Evolutionary conservation across 192 early-diverging fungal genomes (phyloP).

Genomic region (Geranomyces variabilis): DNA sequence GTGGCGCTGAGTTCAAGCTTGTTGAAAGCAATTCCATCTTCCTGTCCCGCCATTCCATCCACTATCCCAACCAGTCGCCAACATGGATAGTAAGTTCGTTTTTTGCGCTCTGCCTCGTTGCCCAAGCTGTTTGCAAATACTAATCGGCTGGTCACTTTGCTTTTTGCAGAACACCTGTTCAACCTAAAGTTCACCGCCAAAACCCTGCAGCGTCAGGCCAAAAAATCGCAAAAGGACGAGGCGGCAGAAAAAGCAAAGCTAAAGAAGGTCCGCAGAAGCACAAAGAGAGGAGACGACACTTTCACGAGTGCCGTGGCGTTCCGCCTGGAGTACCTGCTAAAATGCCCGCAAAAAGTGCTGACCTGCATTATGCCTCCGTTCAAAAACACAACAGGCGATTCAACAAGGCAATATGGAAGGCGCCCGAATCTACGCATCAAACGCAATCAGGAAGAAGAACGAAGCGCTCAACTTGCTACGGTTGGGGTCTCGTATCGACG

Average conservation of each 20-base stretch:
- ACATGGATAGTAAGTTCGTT: conserved; percentile 15
- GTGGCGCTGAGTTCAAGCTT: no score
- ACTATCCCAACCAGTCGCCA: no score
- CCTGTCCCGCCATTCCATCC: no score
- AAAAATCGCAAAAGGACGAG: conserved; percentile 86
- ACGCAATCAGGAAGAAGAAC: conserved; percentile 97
- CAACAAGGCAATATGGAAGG: conserved; percentile 91
- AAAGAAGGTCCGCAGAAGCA: conserved; percentile 70
- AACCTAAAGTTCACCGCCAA: conserved; percentile 83
- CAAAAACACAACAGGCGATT: conserved; percentile 66
- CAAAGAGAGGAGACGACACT: neutral
- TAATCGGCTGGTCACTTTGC: no score
- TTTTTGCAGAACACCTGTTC: conserved; percentile 23
- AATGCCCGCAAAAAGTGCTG: no score
- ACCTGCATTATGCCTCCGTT: no score
- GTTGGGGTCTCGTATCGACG: conserved; percentile 90
- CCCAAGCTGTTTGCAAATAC: neutral
- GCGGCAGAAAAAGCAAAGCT: conserved; percentile 76
- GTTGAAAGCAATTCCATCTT: no score
- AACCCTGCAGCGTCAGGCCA: conserved; percentile 81
- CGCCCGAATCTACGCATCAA: conserved; percentile 90
- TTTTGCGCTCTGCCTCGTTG: neutral
- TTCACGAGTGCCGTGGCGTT: no score
- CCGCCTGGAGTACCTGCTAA: no score
- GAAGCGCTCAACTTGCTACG: conserved; percentile 86